Percentiles rank a stretch among this genome's conserved stretches.
phyloP scores from a whole-genome alignment of 192 early-diverging fungal genomes.

The Diversispora eburnea region DNA sequence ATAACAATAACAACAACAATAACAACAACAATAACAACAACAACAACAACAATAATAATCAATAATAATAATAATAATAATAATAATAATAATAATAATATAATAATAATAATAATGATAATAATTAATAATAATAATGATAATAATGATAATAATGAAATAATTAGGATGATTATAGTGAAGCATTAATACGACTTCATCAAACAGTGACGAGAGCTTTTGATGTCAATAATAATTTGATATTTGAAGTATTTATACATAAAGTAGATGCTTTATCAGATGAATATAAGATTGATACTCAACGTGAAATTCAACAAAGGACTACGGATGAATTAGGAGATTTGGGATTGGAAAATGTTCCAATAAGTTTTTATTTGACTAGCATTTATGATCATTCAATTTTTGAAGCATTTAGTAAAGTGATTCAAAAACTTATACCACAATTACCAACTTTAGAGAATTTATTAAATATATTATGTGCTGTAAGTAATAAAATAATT shows the following conservation, averaged over 20 bases:
- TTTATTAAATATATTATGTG: conserved; percentile 87
- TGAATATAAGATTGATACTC: conserved; percentile 94
- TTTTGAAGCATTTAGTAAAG: conserved; percentile 91
- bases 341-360: conserved; percentile 70
- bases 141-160: background rate
- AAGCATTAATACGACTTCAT: conserved; percentile 70
- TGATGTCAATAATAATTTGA: conserved; percentile 75
- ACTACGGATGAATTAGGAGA: conserved; percentile 84
- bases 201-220: conserved; percentile 72
- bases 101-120: too few species aligned
- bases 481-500: conserved; percentile 49
- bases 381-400: conserved; percentile 93
- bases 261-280: conserved; percentile 95
- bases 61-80: too few species aligned
- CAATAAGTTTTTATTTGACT: conserved; percentile 81
- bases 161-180: conserved; percentile 74
- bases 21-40: too few species aligned
- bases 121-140: too few species aligned
- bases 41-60: too few species aligned
- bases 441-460: conserved; percentile 84
- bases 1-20: too few species aligned
- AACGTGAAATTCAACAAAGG: conserved; percentile 89
- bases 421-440: conserved; percentile 87
- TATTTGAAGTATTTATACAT: conserved; percentile 94
- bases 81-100: too few species aligned